Base-by-base conservation (phyloP, 2,329 filamentous ascomycete genomes). In the Verticillium longisporum region DNA sequence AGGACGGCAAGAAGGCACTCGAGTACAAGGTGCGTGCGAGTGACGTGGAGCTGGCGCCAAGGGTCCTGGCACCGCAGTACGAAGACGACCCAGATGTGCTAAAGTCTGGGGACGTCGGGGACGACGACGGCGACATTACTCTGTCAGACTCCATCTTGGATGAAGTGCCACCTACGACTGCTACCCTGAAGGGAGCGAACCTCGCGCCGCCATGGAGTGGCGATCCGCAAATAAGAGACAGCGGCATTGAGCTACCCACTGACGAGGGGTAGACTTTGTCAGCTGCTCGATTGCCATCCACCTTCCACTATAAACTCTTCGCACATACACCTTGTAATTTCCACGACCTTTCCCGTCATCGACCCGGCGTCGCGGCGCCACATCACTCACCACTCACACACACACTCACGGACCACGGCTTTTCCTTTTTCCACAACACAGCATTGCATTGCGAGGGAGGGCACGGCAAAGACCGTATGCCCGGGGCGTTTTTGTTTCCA, bases 1-100 rank as follows among this genome's bases (percentile, higher is more conserved):
- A 85, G 57, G 92, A 97, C 67, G 95, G 90, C 6, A 90, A 88
- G 70, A 94, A 91, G 71, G 95, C 95, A 0, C 82, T 99, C 2
- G 88, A 89, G 56, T 97, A 97, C 71, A 82, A 85, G 61, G 91
- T 97, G 32, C 83, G 84, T 34, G 84, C 90, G 9, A 90, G 87
- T 66, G 94, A 98, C 69, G 82, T 96, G 37, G 85, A 90, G 68
- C 77, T 97, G 3, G 92, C 92, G 13, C 92, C 92, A 0, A 84
- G 92, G 26, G 89, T 97, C 1, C 79, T 97, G 3, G 80, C 83
- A 10, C 78, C 81, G 1, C 80, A 83, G 0, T 90, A 94, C 64
- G 89, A 93, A 56, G 76, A 86, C 11, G 73, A 72, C 21, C 72
- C 70, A 7, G 71, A 70, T n/a, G 61, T 64, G 18, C 41, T 45